phyloP scores from a whole-genome alignment of 441 rosid genomes.

The Dalechampia spathulata region DNA sequence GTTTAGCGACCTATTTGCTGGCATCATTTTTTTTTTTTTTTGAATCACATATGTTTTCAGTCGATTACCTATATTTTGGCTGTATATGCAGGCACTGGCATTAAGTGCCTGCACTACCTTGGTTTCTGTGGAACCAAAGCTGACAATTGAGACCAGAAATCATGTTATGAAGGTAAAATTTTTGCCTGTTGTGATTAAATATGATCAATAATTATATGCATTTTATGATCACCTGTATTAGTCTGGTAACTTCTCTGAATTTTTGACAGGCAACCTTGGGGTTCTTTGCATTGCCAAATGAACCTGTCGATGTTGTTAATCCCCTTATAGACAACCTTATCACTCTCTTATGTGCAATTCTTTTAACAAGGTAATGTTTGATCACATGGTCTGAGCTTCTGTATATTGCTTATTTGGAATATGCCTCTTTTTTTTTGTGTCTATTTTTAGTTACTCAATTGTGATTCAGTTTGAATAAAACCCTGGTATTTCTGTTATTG shows the following conservation, averaged over 20 bases:
- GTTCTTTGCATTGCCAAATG: constrained; percentile 92
- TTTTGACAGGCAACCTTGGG: constrained; percentile 90
- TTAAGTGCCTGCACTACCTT: constrained; percentile 95
- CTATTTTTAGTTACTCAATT: no score
- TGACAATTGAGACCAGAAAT: constrained; percentile 91
- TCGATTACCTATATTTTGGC: no score
- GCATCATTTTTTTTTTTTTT: background rate
- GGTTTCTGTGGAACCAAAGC: constrained; percentile 98
- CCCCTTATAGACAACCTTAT: constrained; percentile 94
- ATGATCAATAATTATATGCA: background rate
- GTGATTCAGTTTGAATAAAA: background rate
- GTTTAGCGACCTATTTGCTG: background rate
- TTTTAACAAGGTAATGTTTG: constrained; percentile 78
- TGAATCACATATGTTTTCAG: constrained; percentile 10
- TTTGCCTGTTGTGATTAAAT: constrained; percentile 6
- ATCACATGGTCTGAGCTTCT: constrained; percentile 9
- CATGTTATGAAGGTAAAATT: constrained; percentile 84
- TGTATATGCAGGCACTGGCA: constrained; percentile 81
- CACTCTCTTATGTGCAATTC: constrained; percentile 95
- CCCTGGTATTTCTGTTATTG: background rate
- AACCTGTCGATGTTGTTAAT: constrained; percentile 80
- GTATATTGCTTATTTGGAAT: constrained; percentile 3
- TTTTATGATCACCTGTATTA: constrained; percentile 1
- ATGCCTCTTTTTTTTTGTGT: constrained; percentile 9
- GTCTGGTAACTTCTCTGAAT: constrained; percentile 12